Base-by-base conservation (phyloP, 805 yeast species). In the Cyberlindnera samutprakarnensis region DNA sequence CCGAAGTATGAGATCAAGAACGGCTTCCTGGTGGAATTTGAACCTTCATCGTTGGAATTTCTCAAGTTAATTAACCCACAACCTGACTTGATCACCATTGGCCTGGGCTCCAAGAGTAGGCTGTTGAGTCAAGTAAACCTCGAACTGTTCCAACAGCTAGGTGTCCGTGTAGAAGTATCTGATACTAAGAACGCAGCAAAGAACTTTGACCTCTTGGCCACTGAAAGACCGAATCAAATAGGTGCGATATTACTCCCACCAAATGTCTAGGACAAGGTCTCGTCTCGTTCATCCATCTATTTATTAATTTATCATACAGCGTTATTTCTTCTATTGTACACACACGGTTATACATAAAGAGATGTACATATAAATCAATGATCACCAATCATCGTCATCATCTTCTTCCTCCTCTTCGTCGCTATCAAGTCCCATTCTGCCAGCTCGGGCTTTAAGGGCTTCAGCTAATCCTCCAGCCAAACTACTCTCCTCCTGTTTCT, bases 381-480 rank as follows among this genome's bases (percentile, higher is more conserved):
- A 13, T 11, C 15, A 13, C 19, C 15, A 22, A 14, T 14, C 85
- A 84, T 77, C 85, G 28, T 75, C 78, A 27, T 75, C 78, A 28
- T 75, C 78, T 14, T 72, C 81, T 2, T 72, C 83, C 2, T 70
- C 80, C 34, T 79, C 88, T 12, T 76, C 87, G 35, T 75, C 85
- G 39, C 78, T 75, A 24, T 74, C 81, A 7, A 35, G 49, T 21
- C 67, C 59, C 60, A 73, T 72, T 38, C 72, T 69, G 12, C 85
- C 72, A 4, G 85, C 85, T 53, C 92, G 72, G 32, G 77, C 82
- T 52, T 80, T 82, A 46, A 87, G 69, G 1, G 95, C 95, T 38
- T 83, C 85, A 1, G 95, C 95, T 37, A 87, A 63, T 6, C 90
- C 87, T n/a, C 86, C 88, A 10, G 90, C 92, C 45, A 84, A 62